Evolutionary conservation across 2,329 filamentous ascomycete species (phyloP).

Genomic region (Cyphellophora attinorum): DNA sequence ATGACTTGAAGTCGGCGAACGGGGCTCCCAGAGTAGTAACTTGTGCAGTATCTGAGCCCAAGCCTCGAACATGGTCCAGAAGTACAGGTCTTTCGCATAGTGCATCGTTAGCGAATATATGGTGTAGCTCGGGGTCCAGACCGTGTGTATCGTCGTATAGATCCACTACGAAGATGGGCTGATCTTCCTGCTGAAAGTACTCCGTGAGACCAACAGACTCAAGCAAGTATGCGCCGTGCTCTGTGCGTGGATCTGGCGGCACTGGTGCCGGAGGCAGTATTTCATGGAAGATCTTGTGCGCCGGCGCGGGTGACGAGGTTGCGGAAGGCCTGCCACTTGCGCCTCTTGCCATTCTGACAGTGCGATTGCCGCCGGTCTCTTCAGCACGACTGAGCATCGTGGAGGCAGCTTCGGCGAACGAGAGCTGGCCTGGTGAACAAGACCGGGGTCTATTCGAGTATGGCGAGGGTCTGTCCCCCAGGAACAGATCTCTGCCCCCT

Average conservation of each 20-base stretch:
- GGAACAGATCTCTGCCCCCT: too few species aligned
- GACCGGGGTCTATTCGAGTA: neutral
- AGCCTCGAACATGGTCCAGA: conserved; percentile 47
- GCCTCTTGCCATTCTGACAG: conserved; percentile 5
- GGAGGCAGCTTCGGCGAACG: conserved; percentile 2
- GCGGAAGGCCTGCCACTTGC: conserved; percentile 1
- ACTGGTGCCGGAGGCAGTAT: conserved; percentile 28
- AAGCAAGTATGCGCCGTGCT: conserved; percentile 46
- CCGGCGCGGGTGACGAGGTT: neutral
- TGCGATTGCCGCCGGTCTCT: conserved; percentile 5
- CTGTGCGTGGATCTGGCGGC: conserved; percentile 40
- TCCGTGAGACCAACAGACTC: conserved; percentile 60
- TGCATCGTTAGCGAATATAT: conserved; percentile 60
- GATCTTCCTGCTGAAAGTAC: conserved; percentile 64
- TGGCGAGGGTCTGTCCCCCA: too few species aligned
- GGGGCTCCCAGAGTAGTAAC: conserved; percentile 29
- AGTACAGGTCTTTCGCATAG: conserved; percentile 50
- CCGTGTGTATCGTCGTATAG: conserved; percentile 49
- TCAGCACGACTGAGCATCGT: conserved; percentile 8
- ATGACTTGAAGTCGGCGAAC: conserved; percentile 58
- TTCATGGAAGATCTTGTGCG: neutral
- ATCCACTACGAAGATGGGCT: conserved; percentile 69
- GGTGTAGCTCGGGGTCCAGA: conserved; percentile 44
- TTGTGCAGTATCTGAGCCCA: conserved; percentile 31
- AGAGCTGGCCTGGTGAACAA: conserved; percentile 2